Base-by-base conservation (phyloP, 108 stramenopile species). In the Schizochytrium sp. region DNA sequence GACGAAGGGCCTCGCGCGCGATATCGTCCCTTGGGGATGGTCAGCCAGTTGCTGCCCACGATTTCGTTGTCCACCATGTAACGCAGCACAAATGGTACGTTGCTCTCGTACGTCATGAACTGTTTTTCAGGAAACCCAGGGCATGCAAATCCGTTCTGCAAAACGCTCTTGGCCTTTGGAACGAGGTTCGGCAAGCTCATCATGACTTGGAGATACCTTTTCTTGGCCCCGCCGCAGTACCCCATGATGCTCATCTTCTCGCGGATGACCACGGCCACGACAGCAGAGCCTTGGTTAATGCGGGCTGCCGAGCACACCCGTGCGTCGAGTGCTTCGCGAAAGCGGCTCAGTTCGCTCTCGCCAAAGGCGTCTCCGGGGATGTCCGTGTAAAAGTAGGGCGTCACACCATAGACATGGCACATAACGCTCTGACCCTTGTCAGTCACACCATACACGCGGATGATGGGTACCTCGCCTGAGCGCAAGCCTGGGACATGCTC, bases 61-160 rank as follows among this genome's bases (percentile, higher is more conserved):
- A 99, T 95, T 59, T 96, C 96, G 57, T 90, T 87, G 93, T 99
- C 99, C 91, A 99, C 97, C 98, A 99, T 98, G 93, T 96, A 99
- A 28, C 99, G 95, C 88, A 99, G 93, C 29, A 99, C 97, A 93
- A 96, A 99, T 19, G 98, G 98, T 5, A 98, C 98, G 92, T 99
- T 99, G 90, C 95, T 96, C 93, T 99, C 99, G 95, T 95, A 99
- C 23, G 95, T 97, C 72, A 90, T 91, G 57, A 87, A 72, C 23
- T 93, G 72, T 44, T 87, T 91, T 10, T 63, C 57, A 41, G 83
- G 88, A 44, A 95, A 90, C 5, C 97, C 97, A 5, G 96, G 93
- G 87, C 98, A 88, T 6, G 88, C 41, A 55, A 98, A 91, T n/a
- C 99, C 99, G 3, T 97, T 96, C 72, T 96, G 95, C 95, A 99